Conservation (phyloP, 768 basidiomycete species). For the Tulasnella sp. region DNA sequence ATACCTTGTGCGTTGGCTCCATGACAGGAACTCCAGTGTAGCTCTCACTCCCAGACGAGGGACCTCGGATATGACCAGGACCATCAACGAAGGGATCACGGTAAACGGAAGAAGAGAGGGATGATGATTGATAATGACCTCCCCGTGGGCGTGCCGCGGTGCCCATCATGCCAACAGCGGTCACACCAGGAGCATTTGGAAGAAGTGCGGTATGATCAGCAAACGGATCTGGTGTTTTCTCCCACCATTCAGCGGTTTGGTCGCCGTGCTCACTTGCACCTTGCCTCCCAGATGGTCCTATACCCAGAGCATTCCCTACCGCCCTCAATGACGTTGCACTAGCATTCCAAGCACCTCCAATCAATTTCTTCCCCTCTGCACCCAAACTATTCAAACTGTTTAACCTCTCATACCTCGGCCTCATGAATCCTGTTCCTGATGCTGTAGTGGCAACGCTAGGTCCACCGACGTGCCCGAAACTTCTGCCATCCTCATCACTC, state of each 20-base stretch:
- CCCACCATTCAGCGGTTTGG: constrained; percentile 26
- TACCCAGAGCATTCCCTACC: neutral
- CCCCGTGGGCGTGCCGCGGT: neutral
- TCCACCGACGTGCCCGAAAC: constrained; percentile 24
- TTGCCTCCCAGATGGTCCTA: neutral
- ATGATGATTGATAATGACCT: constrained; percentile 12
- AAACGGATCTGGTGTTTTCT: constrained; percentile 40
- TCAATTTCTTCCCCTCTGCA: neutral
- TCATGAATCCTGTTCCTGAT: no score
- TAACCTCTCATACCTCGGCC: neutral
- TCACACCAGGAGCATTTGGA: neutral
- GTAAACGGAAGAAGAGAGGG: constrained; percentile 30
- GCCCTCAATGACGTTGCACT: constrained; percentile 7
- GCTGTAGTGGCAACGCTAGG: no score
- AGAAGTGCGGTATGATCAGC: constrained; percentile 33
- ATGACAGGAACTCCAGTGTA: neutral
- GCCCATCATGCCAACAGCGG: constrained; percentile 1
- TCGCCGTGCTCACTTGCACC: neutral
- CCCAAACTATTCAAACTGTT: neutral
- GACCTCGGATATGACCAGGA: constrained; percentile 3
- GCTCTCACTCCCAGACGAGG: neutral
- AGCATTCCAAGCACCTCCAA: neutral
- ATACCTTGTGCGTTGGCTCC: no score
- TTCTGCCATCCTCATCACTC: constrained; percentile 23
- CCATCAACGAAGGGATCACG: constrained; percentile 34